These are phyloP conservation scores for Fusarium udum DNA, from an alignment of 2,329 filamentous ascomycete species.

Conservation along the genomic window DNA sequence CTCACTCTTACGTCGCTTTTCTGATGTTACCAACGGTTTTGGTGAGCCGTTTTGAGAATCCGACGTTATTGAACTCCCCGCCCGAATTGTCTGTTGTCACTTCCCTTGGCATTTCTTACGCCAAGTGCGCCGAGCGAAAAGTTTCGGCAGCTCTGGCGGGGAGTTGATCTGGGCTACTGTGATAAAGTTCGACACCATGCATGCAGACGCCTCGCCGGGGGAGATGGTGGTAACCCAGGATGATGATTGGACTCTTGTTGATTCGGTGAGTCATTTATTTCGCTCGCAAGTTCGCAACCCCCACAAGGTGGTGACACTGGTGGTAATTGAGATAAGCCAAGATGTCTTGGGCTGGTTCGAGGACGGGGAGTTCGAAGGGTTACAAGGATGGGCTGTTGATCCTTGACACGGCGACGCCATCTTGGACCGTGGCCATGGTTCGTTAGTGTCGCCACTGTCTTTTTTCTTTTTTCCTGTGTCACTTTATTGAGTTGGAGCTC, in stretches of 20 bases:
- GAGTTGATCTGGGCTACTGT: slow-evolving; percentile 25
- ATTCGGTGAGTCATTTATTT: slow-evolving; percentile 38
- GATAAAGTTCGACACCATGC: not conserved
- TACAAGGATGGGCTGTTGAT: not conserved
- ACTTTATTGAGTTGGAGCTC: not conserved
- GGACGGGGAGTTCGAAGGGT: not conserved
- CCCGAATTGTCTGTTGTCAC: not conserved
- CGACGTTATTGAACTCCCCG: not conserved
- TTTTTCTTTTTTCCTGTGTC: no score
- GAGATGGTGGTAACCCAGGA: not conserved
- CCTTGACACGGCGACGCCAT: not conserved
- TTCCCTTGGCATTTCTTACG: slow-evolving; percentile 17
- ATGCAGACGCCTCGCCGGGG: slow-evolving; percentile 25
- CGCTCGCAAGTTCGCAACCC: not conserved
- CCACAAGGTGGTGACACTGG: slow-evolving; percentile 27
- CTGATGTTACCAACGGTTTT: not conserved
- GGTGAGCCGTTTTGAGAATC: accelerated
- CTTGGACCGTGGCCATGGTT: not conserved
- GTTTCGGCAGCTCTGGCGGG: slow-evolving; percentile 17
- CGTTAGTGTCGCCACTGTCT: not conserved
- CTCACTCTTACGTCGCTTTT: not conserved
- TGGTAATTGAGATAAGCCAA: slow-evolving; percentile 30
- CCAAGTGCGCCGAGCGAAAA: not conserved
- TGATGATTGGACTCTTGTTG: slow-evolving; percentile 6
- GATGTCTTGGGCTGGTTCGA: slow-evolving; percentile 12